Evolutionary conservation across 2,329 filamentous ascomycete genomes (phyloP).

Genomic region (Aspergillus ustus): DNA sequence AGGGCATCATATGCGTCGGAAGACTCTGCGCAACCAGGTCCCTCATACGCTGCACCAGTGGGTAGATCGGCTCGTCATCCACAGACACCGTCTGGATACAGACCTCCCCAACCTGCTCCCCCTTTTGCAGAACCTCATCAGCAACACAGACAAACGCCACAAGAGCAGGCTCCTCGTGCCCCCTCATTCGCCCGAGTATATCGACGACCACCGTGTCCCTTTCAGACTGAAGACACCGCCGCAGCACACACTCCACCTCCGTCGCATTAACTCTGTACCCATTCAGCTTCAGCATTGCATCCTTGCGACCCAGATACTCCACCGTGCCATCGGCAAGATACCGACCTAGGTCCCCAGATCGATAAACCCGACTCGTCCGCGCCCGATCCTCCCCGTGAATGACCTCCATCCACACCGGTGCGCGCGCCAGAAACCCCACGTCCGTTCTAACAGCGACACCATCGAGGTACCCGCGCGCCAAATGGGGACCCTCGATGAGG

Average conservation of each 20-base stretch:
- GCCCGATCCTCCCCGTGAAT: neutral
- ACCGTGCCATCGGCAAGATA: constrained; percentile 29
- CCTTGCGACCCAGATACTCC: constrained; percentile 34
- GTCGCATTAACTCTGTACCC: constrained; percentile 28
- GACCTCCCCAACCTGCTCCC: neutral
- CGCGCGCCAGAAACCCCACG: constrained; percentile 22
- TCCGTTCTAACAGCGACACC: constrained; percentile 20
- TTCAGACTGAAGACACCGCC: neutral
- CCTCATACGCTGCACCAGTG: constrained; percentile 6
- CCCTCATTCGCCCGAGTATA: neutral
- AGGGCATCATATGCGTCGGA: constrained; percentile 26
- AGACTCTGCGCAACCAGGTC: constrained; percentile 19
- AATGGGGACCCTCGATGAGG: constrained; percentile 34
- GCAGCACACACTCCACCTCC: constrained; percentile 29
- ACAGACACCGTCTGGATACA: neutral
- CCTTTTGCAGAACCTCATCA: neutral
- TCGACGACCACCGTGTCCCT: neutral
- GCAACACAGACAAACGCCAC: neutral
- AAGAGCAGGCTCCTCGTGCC: neutral
- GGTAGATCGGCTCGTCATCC: neutral
- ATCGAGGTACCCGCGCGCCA: constrained; percentile 33
- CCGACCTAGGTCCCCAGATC: constrained; percentile 32
- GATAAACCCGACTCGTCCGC: constrained; percentile 25
- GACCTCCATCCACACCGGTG: neutral
- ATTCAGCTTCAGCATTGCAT: constrained; percentile 32